Base-by-base conservation (phyloP, 1,284 basidiomycete species). In the Schizophyllum commune region DNA sequence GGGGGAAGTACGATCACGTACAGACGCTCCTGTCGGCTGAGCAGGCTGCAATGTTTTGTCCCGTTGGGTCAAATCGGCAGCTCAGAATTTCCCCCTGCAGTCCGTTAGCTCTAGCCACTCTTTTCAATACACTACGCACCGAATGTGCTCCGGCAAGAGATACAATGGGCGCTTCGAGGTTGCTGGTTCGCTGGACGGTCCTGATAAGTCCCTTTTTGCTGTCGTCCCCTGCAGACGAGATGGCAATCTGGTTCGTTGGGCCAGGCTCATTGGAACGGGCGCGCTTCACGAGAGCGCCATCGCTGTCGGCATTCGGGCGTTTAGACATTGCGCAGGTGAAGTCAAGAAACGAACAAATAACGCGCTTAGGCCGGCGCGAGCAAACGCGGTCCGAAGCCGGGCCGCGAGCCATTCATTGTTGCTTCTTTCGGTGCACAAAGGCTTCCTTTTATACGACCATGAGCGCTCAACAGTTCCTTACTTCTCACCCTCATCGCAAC, bases 1-100 rank as follows among this genome's bases (percentile, higher is more conserved):
- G 20, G 19, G 19, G 21, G 32, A 20, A 33, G 53, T 27, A 57
- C 58, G 32, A 34, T 17, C 33, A 82, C 89, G 70, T 67, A 91
- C 90, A 92, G 61, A 92, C 83, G 62, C 85, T 84, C 68, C 89
- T 77, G 71, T 92, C 90, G 4, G 87, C 79, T n/a, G 89, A 91
- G 71, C 87, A 90, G 11, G 90, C 91, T 54, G 91, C 90, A 62
- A 92, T 84, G 66, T 91, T 90, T 73, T 91, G 88, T 7, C 91
- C 91, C 0, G 84, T 86, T 19, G 89, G 88, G 70, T 91, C 90
- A 67, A 92, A 92, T 63, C 88, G 79, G 74, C 89, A 91, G 66
- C 87, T 88, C 65, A 91, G 62, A 61, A 92, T 89, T 74, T 92
- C 91, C 9, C 80, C 86, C 89, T 91, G 55, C 32, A n/a, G 2